phyloP scores from a whole-genome alignment of 805 yeast species.

The Yarrowia yakushimensis region DNA sequence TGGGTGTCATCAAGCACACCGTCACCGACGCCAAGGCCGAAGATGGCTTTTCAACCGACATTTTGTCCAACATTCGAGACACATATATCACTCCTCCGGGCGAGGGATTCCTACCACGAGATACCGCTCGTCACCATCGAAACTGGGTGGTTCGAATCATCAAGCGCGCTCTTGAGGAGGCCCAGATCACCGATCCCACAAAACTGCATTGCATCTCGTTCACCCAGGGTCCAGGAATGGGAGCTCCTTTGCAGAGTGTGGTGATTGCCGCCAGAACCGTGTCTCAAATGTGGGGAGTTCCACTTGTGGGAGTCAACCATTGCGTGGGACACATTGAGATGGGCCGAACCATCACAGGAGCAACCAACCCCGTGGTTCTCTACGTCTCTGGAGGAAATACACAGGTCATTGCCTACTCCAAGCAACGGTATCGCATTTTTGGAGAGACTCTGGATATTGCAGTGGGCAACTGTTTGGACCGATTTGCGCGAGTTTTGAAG shows the following conservation, averaged over 20 bases:
- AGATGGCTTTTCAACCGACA: slow-evolving; percentile 59
- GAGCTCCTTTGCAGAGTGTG: slow-evolving; percentile 93
- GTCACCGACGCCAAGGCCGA: slow-evolving; percentile 9
- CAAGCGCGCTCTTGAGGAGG: slow-evolving; percentile 60
- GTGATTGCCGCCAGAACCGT: slow-evolving; percentile 89
- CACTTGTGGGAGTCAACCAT: slow-evolving; percentile 92
- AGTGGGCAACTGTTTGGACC: slow-evolving; percentile 91
- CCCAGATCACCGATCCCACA: slow-evolving; percentile 58
- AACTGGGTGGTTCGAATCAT: slow-evolving; percentile 87
- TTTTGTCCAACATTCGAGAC: slow-evolving; percentile 87
- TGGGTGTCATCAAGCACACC: slow-evolving; percentile 77
- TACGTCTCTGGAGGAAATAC: slow-evolving; percentile 99
- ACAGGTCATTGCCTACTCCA: slow-evolving; percentile 94
- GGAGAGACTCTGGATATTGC: slow-evolving; percentile 99
- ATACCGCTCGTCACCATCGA: slow-evolving; percentile 93
- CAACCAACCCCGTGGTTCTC: slow-evolving; percentile 91
- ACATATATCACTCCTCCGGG: slow-evolving; percentile 97
- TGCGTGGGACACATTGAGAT: slow-evolving; percentile 98
- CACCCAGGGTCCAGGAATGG: slow-evolving; percentile 99
- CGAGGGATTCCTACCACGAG: slow-evolving; percentile 94
- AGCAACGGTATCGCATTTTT: slow-evolving; percentile 90
- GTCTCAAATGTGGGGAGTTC: slow-evolving; percentile 72
- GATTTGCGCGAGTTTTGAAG: slow-evolving; percentile 87
- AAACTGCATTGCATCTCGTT: slow-evolving; percentile 65
- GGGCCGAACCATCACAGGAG: slow-evolving; percentile 99